Percentiles rank a stretch among this genome's conserved stretches.
These are phyloP conservation scores for Paradendryphiella salina DNA, from an alignment of 2,329 filamentous ascomycete genomes.

Conservation along the genomic window DNA sequence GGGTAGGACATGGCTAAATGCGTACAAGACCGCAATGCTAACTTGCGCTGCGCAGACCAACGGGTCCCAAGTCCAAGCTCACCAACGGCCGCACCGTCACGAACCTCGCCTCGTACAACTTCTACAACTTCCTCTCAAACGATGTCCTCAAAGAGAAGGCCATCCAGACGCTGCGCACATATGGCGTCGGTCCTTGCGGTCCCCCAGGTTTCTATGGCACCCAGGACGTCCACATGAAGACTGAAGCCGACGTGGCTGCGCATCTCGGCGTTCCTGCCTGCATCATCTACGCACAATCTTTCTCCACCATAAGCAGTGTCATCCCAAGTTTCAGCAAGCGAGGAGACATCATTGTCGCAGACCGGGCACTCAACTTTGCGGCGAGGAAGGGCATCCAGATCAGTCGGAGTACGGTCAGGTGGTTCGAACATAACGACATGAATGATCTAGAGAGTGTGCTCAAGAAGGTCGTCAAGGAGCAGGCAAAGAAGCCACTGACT, in stretches of 20 bases:
- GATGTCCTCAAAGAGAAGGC: slow-evolving; percentile 93
- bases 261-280: slow-evolving; percentile 86
- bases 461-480: slow-evolving; percentile 82
- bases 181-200: slow-evolving; percentile 94
- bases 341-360: slow-evolving; percentile 94
- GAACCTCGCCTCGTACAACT: slow-evolving; percentile 94
- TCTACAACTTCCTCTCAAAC: slow-evolving; percentile 94
- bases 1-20: slow-evolving; percentile 62
- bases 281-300: slow-evolving; percentile 94
- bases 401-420: slow-evolving; percentile 84
- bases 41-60: slow-evolving; percentile 62
- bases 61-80: slow-evolving; percentile 87
- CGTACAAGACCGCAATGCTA: slow-evolving; percentile 9
- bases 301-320: slow-evolving; percentile 94
- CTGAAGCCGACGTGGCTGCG: slow-evolving; percentile 87
- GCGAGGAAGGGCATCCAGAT: slow-evolving; percentile 95
- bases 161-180: slow-evolving; percentile 88
- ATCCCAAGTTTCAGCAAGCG: slow-evolving; percentile 97
- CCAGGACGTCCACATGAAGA: slow-evolving; percentile 97
- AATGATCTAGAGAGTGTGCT: slow-evolving; percentile 86
- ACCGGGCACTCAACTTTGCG: slow-evolving; percentile 89
- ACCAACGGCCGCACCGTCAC: slow-evolving; percentile 85
- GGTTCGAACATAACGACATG: slow-evolving; percentile 97
- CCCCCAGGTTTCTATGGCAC: slow-evolving; percentile 98
- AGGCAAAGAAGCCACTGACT: slow-evolving; percentile 84